Evolutionary conservation across 2,329 filamentous ascomycete species (phyloP).

Genomic region (Pseudogymnoascus sp.): DNA sequence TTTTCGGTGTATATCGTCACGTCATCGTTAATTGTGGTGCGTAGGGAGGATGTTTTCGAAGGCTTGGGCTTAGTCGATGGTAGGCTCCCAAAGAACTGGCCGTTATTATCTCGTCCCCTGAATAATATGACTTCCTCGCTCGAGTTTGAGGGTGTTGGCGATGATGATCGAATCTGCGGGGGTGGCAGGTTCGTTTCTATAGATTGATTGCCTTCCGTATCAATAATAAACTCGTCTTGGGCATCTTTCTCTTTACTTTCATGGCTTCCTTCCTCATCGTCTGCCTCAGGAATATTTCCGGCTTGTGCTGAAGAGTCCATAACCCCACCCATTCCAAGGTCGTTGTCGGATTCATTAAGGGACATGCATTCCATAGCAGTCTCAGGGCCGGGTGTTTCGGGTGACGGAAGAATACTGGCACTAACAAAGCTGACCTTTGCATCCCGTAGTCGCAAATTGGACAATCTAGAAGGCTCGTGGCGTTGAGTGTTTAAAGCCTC

Average conservation of each 20-base stretch:
- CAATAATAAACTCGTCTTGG: slow-evolving; percentile 31
- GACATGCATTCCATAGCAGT: slow-evolving; percentile 23
- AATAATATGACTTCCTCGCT: slow-evolving; percentile 71
- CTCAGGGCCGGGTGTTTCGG: slow-evolving; percentile 23
- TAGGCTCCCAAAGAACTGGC: slow-evolving; percentile 4
- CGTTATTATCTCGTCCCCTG: slow-evolving; percentile 41
- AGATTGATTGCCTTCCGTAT: slow-evolving; percentile 29
- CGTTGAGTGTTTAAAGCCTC: slow-evolving; percentile 53
- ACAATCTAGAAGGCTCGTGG: slow-evolving; percentile 41
- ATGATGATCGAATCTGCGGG: slow-evolving; percentile 27
- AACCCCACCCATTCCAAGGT: background rate
- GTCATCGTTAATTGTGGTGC: background rate
- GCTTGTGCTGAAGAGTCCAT: background rate
- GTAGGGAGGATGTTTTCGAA: slow-evolving; percentile 1
- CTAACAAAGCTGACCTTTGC: slow-evolving; percentile 54
- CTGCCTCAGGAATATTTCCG: background rate
- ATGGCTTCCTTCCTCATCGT: background rate
- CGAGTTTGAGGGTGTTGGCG: slow-evolving; percentile 46
- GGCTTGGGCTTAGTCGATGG: background rate
- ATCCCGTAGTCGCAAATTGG: slow-evolving; percentile 47
- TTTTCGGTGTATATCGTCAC: slow-evolving; percentile 4
- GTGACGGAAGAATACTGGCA: slow-evolving; percentile 43
- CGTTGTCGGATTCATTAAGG: slow-evolving; percentile 13
- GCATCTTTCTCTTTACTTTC: background rate
- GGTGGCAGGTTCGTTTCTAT: slow-evolving; percentile 29